Conservation (phyloP, 352 stramenopile species). For the Peronospora belbahrii region DNA sequence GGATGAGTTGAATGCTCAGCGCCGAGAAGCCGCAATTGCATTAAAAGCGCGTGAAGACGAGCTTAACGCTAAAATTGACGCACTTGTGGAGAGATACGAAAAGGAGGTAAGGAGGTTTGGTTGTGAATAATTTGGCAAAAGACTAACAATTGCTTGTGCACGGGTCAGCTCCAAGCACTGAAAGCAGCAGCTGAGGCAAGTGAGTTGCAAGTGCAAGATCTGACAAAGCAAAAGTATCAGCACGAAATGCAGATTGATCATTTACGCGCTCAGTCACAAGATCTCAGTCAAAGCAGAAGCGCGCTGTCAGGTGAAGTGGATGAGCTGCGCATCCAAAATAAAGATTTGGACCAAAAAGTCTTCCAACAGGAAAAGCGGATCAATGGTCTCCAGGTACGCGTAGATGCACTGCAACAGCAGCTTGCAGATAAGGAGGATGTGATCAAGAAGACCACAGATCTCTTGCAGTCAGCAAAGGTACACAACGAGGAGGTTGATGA, state of each 20-base stretch:
- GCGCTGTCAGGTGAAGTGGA: constrained; percentile 41
- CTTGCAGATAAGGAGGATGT: constrained; percentile 71
- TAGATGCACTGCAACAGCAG: constrained; percentile 65
- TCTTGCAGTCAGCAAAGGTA: constrained; percentile 52
- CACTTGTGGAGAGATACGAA: constrained; percentile 46
- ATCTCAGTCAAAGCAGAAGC: constrained; percentile 42
- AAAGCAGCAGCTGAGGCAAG: constrained; percentile 39
- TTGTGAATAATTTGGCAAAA: background rate
- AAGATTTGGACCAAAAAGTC: constrained; percentile 67
- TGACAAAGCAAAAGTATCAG: constrained; percentile 74
- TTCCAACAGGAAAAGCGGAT: constrained; percentile 83
- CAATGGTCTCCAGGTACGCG: constrained; percentile 65
- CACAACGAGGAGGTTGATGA: constrained; percentile 84
- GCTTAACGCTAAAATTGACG: constrained; percentile 61
- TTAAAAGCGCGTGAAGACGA: constrained; percentile 60
- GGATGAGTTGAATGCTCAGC: constrained; percentile 53
- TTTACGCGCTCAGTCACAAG: constrained; percentile 47
- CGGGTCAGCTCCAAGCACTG: constrained; percentile 35
- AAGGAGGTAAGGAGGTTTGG: constrained; percentile 43
- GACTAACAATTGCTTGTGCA: background rate
- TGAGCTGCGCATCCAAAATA: constrained; percentile 56
- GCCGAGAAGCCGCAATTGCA: constrained; percentile 31
- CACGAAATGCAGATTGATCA: constrained; percentile 73
- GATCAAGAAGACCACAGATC: constrained; percentile 59
- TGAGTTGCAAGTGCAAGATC: constrained; percentile 40